Evolutionary conservation across 163 green algal species (phyloP), one percentile per base, ranked within the genome.

Genomic region (Chlamydomonas reinhardtii): DNA sequence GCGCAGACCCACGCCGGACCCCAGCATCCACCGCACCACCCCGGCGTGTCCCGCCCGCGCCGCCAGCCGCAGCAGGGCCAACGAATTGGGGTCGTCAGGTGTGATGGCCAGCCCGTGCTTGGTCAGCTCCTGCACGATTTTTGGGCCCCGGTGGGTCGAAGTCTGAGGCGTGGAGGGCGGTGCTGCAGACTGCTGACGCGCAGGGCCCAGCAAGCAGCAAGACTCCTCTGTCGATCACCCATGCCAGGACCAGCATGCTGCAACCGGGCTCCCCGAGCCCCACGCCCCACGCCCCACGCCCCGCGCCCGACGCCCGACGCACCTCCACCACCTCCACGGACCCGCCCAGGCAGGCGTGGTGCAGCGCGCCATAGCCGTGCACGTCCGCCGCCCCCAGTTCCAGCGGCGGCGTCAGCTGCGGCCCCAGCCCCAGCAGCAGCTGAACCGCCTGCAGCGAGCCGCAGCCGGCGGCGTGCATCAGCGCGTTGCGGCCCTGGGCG

Each of bases 1-100:
- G 3, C 15, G 52, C 11, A 86, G 69, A 1, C 84, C 76, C 8
- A 86, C 32, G 20, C 85, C 85, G 0, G 12, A 20, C 12, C 32
- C 25, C n/a, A 89, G 61, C 76, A 89, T 72, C 85, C 85, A 89
- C 29, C 78, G 72, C n/a, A 89, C 76, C 24, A 77, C 76, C 3
- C 54, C 69, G 20, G 6, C 32, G 72, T 89, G 77, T 1, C 85
- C 85, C 27, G 39, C 32, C 32, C 61, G 62, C 4, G 59, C 76
- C 12, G 75, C 64, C 32, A 84, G 83, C 52, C 68, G 56, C 37
- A 87, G 82, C 82, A 87, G 72, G 20, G 6, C 59, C 59, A 87
- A 24, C 8, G 82, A 65, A 2, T 0, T 14, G 34, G 82, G 82
- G 37, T 81, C 82, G 22, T 11, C 3, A 29, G 82, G 54, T 0